Conservation (phyloP, 106 monocot species). For the Gastrodia elata region DNA sequence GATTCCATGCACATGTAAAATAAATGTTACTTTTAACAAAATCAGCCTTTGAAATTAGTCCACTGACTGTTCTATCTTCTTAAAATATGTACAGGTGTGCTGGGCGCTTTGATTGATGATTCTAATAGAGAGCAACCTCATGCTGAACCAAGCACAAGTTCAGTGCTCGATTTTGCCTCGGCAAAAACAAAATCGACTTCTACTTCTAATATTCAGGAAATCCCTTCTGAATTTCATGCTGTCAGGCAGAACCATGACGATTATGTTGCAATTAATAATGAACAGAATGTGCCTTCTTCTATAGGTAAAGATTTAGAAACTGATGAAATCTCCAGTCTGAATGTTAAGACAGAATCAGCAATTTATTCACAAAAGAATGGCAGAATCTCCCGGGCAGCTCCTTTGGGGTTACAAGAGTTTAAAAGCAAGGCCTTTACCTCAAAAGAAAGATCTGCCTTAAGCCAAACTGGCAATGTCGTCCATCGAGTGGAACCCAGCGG, state of each 20-base stretch:
- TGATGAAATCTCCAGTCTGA: conserved; percentile 9
- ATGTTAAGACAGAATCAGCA: conserved; percentile 16
- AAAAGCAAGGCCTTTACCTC: conserved; percentile 45
- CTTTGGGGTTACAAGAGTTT: conserved; percentile 66
- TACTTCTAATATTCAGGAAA: background rate
- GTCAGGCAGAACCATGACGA: conserved; percentile 1
- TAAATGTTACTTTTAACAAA: background rate
- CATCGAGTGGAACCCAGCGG: conserved; percentile 74
- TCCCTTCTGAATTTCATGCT: background rate
- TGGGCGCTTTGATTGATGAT: background rate
- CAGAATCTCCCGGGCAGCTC: conserved; percentile 41
- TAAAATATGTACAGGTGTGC: conserved; percentile 3
- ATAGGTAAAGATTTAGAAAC: conserved; percentile 6
- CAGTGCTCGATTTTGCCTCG: background rate
- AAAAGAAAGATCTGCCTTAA: conserved; percentile 35
- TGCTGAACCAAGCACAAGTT: background rate
- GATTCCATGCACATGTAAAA: background rate
- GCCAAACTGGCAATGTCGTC: conserved; percentile 31
- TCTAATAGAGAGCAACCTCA: background rate
- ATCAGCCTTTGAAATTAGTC: no score
- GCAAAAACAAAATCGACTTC: background rate
- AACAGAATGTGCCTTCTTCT: conserved; percentile 1
- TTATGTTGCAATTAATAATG: conserved; percentile 3
- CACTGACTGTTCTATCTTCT: no score
- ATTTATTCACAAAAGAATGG: conserved; percentile 25